phyloP scores from a whole-genome alignment of 371 early-diverging fungal genomes.

The Apophysomyces variabilis region DNA sequence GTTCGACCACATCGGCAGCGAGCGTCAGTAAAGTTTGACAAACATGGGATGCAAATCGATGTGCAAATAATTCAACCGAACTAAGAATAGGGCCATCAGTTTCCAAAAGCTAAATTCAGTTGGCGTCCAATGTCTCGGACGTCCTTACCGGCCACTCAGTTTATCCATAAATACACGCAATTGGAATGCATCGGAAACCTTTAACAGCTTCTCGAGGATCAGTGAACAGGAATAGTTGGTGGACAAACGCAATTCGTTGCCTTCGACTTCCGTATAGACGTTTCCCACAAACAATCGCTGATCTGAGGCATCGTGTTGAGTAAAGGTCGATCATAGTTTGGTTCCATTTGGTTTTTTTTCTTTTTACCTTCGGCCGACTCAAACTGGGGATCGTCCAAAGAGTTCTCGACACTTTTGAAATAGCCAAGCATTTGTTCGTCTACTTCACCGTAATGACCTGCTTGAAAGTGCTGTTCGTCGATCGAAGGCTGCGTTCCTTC shows the following conservation, averaged over 20 bases:
- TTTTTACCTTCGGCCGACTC: constrained; percentile 71
- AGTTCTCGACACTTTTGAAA: constrained; percentile 75
- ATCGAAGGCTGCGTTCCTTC: constrained; percentile 16
- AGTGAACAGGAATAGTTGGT: constrained; percentile 80
- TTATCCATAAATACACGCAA: constrained; percentile 72
- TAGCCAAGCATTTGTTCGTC: constrained; percentile 74
- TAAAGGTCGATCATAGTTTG: not conserved
- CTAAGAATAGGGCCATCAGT: constrained; percentile 26
- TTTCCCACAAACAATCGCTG: constrained; percentile 75
- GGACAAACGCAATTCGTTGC: constrained; percentile 74
- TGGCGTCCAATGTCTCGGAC: not conserved
- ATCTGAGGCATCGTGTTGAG: constrained; percentile 42
- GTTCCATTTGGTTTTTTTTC: constrained; percentile 11
- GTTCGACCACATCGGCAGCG: constrained; percentile 75
- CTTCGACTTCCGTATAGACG: constrained; percentile 78
- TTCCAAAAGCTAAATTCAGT: not conserved
- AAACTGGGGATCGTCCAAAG: constrained; percentile 70
- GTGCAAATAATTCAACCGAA: constrained; percentile 70
- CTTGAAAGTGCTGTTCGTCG: constrained; percentile 42
- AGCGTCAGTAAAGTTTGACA: constrained; percentile 77
- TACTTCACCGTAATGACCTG: constrained; percentile 67
- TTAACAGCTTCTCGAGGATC: constrained; percentile 80
- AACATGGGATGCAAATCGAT: constrained; percentile 88
- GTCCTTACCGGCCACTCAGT: constrained; percentile 63
- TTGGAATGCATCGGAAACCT: constrained; percentile 72